Base-by-base conservation (phyloP, 2,329 filamentous ascomycete species). In the Aspergillus chevalieri region DNA sequence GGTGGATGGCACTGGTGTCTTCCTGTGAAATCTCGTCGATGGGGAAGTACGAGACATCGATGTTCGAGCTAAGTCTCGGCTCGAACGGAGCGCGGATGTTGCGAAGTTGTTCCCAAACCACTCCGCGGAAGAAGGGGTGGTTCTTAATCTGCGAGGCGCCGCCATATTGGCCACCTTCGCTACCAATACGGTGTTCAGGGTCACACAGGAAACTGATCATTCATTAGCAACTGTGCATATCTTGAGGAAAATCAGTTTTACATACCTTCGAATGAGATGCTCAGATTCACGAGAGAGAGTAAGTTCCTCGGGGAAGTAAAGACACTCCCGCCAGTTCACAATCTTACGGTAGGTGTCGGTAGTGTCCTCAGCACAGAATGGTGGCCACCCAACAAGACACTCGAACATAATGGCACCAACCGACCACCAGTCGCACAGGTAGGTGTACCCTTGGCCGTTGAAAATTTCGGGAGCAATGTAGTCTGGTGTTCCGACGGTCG, bases 391-490 rank as follows among this genome's bases (percentile, higher is more conserved):
- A 53, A 98, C 90, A 59, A 98, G 79, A 71, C 93, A 98, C 73
- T 98, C 93, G 64, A 97, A 98, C 93, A 98, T 97, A 74, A 98
- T 98, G 42, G 93, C 96, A 47, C 93, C 93, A 45, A 98, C 81
- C 19, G 89, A 95, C 93, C 93, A 98, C 93, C 93, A 98, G 77
- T 98, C 93, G 69, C 93, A 98, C 67, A 94, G 86, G 64, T 92
- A 95, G 51, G 89, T 89, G 75, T 98, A 98, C 44, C 93, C 93
- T 64, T 95, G 88, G 15, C 92, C 91, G 43, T 89, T 94, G 71
- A 98, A 97, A 62, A 98, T 97, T 69, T 98, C 93, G 2, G 93
- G 93, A 1, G 93, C 93, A 66, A 98, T 98, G 69, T 98, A 98
- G 71, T 98, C 93, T 8, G 93, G 93, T 1, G 93, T 98, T 56